Evolutionary conservation across 345 rosid genomes (phyloP), one percentile per base, ranked within the genome.

Genomic region (Dimocarpus longan): DNA sequence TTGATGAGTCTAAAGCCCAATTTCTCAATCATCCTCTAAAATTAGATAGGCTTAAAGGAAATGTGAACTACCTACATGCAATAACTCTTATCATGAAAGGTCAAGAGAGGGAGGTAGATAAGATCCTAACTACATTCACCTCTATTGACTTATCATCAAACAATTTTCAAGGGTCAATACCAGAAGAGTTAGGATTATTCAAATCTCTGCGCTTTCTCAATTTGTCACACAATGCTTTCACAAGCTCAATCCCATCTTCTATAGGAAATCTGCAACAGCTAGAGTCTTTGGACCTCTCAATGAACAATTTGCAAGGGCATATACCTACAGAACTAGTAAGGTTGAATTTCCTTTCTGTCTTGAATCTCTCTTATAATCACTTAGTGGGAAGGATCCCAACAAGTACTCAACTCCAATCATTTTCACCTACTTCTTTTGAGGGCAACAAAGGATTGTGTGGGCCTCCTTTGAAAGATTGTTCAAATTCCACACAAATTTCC

Each of bases 21-120:
- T 56, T 54, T 5, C 9, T 48, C 73, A 37, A 80, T 4, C 84
- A 73, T 68, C 66, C 76, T 88, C 10, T 81, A n/a, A 6, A 82
- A 39, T 66, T 7, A 52, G 5, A 19, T 54, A 80, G 10, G 6
- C 0, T 26, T 26, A 26, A 26, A 0, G 28, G 28, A 26, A 26
- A 26, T 26, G 1, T 26, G 28, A 26, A 26, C 44, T 88, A 84
- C 80, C 84, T 72, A 66, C 89, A 88, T 54, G 66, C 77, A 0
- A 52, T 88, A 70, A 82, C 82, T 4, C 83, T 90, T 4, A 87
- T 82, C 21, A 0, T 26, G 77, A 90, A 87, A 76, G 92, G 92
- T 15, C 56, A 78, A 5, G 15, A 73, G 16, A 1, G 85, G 83
- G 85, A 85, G 75, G 60, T 87, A 0, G 52, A 28, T 28, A 90